Percentiles rank a stretch among this genome's conserved stretches.
Conservation (phyloP, 768 basidiomycete genomes). For the Gautieria morchelliformis region DNA sequence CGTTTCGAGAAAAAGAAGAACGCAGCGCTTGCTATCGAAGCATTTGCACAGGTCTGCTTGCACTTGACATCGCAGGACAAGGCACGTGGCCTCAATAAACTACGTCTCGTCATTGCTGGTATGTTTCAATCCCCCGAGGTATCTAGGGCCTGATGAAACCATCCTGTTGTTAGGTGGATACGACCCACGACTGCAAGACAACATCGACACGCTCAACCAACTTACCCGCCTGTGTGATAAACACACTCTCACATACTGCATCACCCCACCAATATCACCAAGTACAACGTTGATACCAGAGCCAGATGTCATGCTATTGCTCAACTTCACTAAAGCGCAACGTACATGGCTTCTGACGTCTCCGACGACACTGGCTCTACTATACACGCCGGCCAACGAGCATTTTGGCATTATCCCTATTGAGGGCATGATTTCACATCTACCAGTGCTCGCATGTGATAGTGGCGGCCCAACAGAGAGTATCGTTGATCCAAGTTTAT, state of each 20-base stretch:
- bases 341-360: slow-evolving; percentile 71
- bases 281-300: slow-evolving; percentile 21
- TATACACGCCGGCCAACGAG: slow-evolving; percentile 93
- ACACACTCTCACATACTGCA: slow-evolving; percentile 46
- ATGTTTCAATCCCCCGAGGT: slow-evolving; percentile 9
- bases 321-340: slow-evolving; percentile 82
- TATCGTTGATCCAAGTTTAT: slow-evolving; percentile 36
- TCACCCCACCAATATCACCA: slow-evolving; percentile 32
- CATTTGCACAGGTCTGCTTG: slow-evolving; percentile 54
- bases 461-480: slow-evolving; percentile 90
- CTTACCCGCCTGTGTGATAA: slow-evolving; percentile 52
- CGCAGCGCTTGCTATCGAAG: slow-evolving; percentile 62
- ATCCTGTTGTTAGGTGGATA: slow-evolving; percentile 58
- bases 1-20: slow-evolving; percentile 98
- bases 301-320: slow-evolving; percentile 75
- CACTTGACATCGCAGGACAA: slow-evolving; percentile 11
- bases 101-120: slow-evolving; percentile 79
- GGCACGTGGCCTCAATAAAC: slow-evolving; percentile 16
- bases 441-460: slow-evolving; percentile 83
- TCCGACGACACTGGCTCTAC: slow-evolving; percentile 55
- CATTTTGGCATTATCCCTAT: slow-evolving; percentile 97
- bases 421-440: slow-evolving; percentile 86
- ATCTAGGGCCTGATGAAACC: neutral
- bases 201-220: slow-evolving; percentile 47
- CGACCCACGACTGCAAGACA: slow-evolving; percentile 81